Conservation (phyloP, 345 rosid species). For the Acer yangbiense region DNA sequence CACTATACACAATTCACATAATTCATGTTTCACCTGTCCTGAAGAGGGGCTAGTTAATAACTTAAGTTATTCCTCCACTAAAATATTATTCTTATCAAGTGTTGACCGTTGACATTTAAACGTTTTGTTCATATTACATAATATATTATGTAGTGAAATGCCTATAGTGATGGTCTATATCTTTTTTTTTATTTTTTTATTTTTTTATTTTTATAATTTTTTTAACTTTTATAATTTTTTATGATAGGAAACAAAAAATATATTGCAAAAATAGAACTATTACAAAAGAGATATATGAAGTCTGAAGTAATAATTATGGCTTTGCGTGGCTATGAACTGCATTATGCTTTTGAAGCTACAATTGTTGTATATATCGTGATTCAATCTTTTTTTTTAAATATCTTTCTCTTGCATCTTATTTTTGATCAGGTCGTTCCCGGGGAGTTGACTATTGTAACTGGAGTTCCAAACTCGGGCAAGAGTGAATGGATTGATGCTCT, state of each 20-base stretch:
- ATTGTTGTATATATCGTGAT: neutral
- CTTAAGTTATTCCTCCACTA: neutral
- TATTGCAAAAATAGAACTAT: too few species aligned
- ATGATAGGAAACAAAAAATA: too few species aligned
- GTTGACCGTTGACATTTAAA: neutral
- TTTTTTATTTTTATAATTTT: too few species aligned
- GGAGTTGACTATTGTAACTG: slow-evolving; percentile 90
- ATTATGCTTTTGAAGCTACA: neutral
- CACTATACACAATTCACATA: too few species aligned
- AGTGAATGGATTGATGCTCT: slow-evolving; percentile 99
- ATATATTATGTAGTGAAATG: neutral
- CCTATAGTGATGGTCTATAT: neutral
- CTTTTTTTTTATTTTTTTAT: too few species aligned
- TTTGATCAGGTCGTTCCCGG: slow-evolving; percentile 88
- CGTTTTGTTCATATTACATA: neutral
- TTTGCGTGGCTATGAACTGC: neutral
- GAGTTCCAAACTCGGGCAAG: slow-evolving; percentile 97
- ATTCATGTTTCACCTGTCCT: too few species aligned
- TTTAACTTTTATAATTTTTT: too few species aligned
- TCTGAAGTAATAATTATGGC: neutral
- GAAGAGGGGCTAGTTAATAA: neutral
- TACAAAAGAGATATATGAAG: neutral
- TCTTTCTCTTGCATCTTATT: neutral
- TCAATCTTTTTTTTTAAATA: neutral
- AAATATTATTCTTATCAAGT: neutral